Base-by-base conservation (phyloP, 2,329 filamentous ascomycete species). In the Clonostachys rhizophaga region DNA sequence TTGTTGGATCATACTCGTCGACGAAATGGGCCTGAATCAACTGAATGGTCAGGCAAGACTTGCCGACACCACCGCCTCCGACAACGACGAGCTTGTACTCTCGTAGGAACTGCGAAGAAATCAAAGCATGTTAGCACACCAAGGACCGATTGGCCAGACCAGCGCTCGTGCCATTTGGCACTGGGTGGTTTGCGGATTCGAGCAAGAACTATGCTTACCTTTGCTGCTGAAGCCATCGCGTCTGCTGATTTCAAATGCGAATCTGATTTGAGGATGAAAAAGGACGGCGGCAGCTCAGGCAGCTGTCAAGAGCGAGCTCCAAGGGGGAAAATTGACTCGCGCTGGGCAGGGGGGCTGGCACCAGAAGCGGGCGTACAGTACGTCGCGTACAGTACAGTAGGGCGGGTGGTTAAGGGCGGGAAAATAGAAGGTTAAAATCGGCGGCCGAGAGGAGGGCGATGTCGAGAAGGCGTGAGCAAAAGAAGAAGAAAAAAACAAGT, bases 41-140 rank as follows among this genome's bases (percentile, higher is more conserved):
- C 77, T 97, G 94, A 65, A 99, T 97, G 50, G 94, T 97, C 78
- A 99, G 82, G 75, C 94, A 97, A 52, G 92, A 97, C 79, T 99
- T 99, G 75, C 94, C 94, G 56, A 99, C 94, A 70, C 94, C 94
- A 79, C 94, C 94, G 62, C 95, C 94, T 60, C 94, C 94, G 56
- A 99, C 91, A 52, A 97, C 94, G 52, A 99, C 94, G 73, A 96
- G 74, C 75, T 95, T 95, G 73, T 96, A 95, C 75, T 94, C 89
- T 81, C 89, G 79, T 67, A 92, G 75, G 66, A 91, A 92, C 87
- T 92, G 62, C 44, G 13, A 30, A 13, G 12, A 11, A 39, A 18
- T 30, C 24, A 30, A 8, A 30, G 8, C 24, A 30, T 30, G 24
- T 30, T 30, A 30, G 24, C 24, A 30, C 9, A 10, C 9, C 24